Conservation (phyloP, 306 rosid species). For the Casuarina equisetifolia region DNA sequence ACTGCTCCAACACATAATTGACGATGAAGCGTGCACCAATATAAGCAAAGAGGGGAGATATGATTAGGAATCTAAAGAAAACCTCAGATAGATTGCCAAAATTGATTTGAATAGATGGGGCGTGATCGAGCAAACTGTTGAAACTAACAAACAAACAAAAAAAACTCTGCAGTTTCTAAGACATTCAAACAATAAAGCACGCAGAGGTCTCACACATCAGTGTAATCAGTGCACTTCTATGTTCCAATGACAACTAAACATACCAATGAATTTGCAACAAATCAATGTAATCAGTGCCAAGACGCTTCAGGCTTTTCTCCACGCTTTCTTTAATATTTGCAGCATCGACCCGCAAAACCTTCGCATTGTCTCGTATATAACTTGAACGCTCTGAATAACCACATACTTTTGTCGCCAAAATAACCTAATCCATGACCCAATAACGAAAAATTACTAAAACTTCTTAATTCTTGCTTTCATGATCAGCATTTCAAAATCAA, state of each 20-base stretch:
- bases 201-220: background rate
- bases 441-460: background rate
- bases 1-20: background rate
- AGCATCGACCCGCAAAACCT: conserved; percentile 74
- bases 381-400: conserved; percentile 73
- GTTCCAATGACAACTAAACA: conserved; percentile 21
- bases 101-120: background rate
- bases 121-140: background rate
- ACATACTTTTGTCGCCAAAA: conserved; percentile 77
- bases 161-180: background rate
- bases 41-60: no score
- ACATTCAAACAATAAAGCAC: background rate
- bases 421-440: conserved; percentile 41
- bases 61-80: no score
- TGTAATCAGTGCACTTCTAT: background rate
- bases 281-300: conserved; percentile 90
- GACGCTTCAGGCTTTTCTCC: conserved; percentile 91
- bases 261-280: conserved; percentile 95
- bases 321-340: conserved; percentile 85
- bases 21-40: background rate
- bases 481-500: background rate
- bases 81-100: background rate
- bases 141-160: background rate
- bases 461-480: conserved; percentile 5
- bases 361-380: conserved; percentile 69